Base-by-base conservation (phyloP, 768 basidiomycete genomes). In the Lactifluus rugatus region DNA sequence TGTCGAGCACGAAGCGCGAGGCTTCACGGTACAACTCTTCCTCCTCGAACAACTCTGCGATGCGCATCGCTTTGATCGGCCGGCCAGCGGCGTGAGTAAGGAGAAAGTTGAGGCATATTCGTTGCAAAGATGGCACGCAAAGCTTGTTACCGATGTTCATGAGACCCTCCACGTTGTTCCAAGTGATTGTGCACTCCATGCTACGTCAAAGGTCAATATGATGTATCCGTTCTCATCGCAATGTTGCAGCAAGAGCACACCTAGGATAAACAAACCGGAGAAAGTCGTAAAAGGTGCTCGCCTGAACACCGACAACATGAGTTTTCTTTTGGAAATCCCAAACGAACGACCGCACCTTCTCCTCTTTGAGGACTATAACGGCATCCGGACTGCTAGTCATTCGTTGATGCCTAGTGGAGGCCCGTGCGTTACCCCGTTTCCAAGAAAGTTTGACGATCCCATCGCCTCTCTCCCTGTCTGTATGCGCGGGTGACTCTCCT, bases 261-360 rank as follows among this genome's bases (percentile, higher is more conserved):
- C 94, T 89, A 19, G 93, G 93, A 70, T 96, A 95, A 52, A 93
- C 82, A 69, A 85, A 94, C 74, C 89, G 90, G 58, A 96, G 79
- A 68, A 95, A 93, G 70, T 95, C 93, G 57, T 95, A 92, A 69
- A 96, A 94, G 11, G 85, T 89, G 68, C 75, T 79, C 2, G 93
- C 90, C 81, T 87, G 62, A 7, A 21, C 19, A 28, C 23, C 11
- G 21, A 39, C 47, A 41, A 60, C 50, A 32, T 16, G 10, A 10
- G 41, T 58, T 26, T 56, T 10, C n/a, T n/a, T n/a, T 10, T 31
- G 25, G 34, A 44, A 16, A 32, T 9, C 36, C 21, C 54, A 16
- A 60, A 49, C 52, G 23, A n/a, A 8, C 52, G 25, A 54, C 10
- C 77, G 19, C 62, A 86, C 86, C 66, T 84, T 83, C 72, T 96